Evolutionary conservation across 345 rosid genomes (phyloP).

Genomic region (Lepidium aucheri): DNA sequence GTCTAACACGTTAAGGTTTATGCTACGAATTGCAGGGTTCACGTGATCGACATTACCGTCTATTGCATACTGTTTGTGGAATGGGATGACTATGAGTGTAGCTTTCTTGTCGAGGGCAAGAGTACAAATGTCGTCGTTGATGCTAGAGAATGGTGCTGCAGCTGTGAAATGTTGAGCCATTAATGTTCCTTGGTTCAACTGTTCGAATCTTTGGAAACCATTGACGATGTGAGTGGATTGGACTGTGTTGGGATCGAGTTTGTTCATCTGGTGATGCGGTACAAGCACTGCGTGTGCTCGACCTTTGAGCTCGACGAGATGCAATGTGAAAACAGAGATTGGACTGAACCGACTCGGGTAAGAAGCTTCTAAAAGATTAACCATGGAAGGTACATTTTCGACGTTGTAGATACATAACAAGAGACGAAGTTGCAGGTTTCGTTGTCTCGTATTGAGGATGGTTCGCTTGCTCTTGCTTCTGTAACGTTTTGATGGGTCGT

Average conservation of each 20-base stretch:
- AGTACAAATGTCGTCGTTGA: conserved; percentile 54
- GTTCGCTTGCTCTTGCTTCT: conserved; percentile 45
- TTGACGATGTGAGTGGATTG: conserved; percentile 30
- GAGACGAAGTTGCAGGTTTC: conserved; percentile 37
- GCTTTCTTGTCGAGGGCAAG: conserved; percentile 48
- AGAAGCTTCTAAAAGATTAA: conserved; percentile 29
- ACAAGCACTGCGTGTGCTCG: conserved; percentile 26
- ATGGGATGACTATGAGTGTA: conserved; percentile 41
- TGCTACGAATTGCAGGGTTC: conserved; percentile 21
- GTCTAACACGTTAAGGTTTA: conserved; percentile 41
- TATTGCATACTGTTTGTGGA: conserved; percentile 37
- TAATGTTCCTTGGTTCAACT: conserved; percentile 23
- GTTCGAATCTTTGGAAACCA: conserved; percentile 36
- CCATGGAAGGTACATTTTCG: conserved; percentile 26
- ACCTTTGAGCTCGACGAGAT: conserved; percentile 30
- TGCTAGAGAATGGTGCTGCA: conserved; percentile 41
- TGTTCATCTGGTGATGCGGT: conserved; percentile 29
- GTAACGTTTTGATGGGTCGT: conserved; percentile 57
- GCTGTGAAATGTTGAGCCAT: conserved; percentile 42
- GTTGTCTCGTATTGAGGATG: conserved; percentile 28
- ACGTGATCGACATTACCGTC: conserved; percentile 28
- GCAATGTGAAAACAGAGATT: conserved; percentile 21
- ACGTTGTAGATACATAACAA: conserved; percentile 43
- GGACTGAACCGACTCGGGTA: conserved; percentile 25
- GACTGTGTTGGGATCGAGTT: conserved; percentile 26